A percentile compares a stretch with the other conserved stretches of the same genome.
These are phyloP conservation scores for Sungouiozyma intestinalis DNA, from an alignment of 805 yeast species.

Conservation along the genomic window DNA sequence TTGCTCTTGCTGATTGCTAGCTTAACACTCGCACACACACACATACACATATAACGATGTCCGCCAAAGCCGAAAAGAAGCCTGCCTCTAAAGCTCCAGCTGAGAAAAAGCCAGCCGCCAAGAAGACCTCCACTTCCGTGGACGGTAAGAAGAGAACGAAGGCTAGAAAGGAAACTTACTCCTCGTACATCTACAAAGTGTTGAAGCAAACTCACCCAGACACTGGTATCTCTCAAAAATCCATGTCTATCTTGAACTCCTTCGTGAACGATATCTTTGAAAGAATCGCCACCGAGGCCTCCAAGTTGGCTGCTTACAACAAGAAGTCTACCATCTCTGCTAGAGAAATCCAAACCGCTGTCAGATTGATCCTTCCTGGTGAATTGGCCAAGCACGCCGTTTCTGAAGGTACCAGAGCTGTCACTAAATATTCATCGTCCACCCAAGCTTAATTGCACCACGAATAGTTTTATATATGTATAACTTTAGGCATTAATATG, in stretches of 20 bases:
- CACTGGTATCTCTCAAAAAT: slow-evolving; percentile 97
- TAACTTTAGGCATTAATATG: neutral
- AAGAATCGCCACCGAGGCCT: slow-evolving; percentile 96
- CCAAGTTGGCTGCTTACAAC: slow-evolving; percentile 97
- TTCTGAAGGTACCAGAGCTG: slow-evolving; percentile 98
- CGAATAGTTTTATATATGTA: neutral
- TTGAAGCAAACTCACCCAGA: slow-evolving; percentile 99
- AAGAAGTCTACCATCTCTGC: slow-evolving; percentile 96
- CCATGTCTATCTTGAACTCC: slow-evolving; percentile 98
- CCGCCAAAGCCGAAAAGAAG: slow-evolving; percentile 52
- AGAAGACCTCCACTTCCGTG: slow-evolving; percentile 76
- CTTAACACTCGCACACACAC: too few species aligned
- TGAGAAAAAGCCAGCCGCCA: slow-evolving; percentile 55
- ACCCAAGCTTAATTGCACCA: slow-evolving; percentile 30
- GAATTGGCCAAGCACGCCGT: slow-evolving; percentile 98
- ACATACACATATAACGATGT: slow-evolving; percentile 35
- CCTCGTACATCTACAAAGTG: slow-evolving; percentile 96
- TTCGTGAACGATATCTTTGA: slow-evolving; percentile 96
- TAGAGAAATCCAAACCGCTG: slow-evolving; percentile 98
- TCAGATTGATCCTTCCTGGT: slow-evolving; percentile 95
- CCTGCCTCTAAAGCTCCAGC: slow-evolving; percentile 29
- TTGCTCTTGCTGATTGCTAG: neutral
- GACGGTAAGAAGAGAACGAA: slow-evolving; percentile 86
- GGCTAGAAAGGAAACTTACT: slow-evolving; percentile 96
- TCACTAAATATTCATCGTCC: slow-evolving; percentile 83